These are phyloP conservation scores for Biancaea sappan DNA, from an alignment of 306 rosid genomes.

Conservation along the genomic window DNA sequence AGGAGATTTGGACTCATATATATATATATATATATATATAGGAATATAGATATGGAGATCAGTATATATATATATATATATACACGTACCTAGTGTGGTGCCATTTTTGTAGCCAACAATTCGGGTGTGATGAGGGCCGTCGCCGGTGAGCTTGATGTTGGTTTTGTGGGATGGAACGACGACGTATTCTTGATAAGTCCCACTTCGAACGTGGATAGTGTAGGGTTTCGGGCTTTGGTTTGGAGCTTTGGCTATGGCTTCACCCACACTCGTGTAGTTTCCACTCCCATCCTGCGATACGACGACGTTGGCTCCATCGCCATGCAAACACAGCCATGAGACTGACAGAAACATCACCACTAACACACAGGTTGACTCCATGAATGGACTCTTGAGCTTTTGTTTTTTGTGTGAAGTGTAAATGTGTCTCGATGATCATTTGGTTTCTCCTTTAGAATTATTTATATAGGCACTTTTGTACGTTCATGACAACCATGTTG, in stretches of 20 bases:
- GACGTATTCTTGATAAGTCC: constrained; percentile 39
- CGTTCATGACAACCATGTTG: neutral
- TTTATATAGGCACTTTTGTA: neutral
- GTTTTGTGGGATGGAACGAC: constrained; percentile 32
- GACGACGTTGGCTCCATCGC: neutral
- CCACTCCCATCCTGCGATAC: constrained; percentile 45
- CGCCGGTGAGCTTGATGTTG: constrained; percentile 36
- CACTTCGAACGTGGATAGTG: constrained; percentile 35
- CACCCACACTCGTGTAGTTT: constrained; percentile 34
- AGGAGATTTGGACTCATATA: too few species aligned
- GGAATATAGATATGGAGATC: too few species aligned
- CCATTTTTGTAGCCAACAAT: constrained; percentile 28
- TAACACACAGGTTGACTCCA: neutral
- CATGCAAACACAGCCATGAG: neutral
- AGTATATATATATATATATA: neutral
- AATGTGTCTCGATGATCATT: too few species aligned
- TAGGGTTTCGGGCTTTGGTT: neutral
- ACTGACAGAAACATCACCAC: constrained; percentile 1
- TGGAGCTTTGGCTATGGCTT: constrained; percentile 42
- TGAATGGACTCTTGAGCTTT: neutral
- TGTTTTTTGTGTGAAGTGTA: too few species aligned
- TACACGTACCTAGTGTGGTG: constrained; percentile 35
- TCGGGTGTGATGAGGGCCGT: constrained; percentile 32
- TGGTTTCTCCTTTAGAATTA: neutral
- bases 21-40: neutral